Evolutionary conservation across 805 yeast species (phyloP).

Genomic region (Kazachstania bromeliacearum): DNA sequence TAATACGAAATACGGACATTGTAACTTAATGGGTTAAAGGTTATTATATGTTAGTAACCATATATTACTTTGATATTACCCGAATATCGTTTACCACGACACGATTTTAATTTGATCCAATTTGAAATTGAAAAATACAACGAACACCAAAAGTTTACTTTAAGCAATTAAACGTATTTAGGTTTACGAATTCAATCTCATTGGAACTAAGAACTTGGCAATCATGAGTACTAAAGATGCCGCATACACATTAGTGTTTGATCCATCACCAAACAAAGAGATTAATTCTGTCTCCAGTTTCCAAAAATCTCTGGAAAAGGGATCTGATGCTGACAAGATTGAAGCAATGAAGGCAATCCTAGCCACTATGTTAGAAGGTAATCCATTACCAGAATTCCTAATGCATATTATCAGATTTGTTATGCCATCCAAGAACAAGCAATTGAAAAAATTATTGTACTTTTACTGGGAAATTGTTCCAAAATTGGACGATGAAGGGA

Average conservation of each 20-base stretch:
- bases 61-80: no score
- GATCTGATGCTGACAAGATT: slow-evolving; percentile 78
- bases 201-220: no score
- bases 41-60: no score
- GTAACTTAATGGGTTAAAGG: no score
- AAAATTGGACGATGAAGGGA: slow-evolving; percentile 78
- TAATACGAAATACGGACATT: no score
- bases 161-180: no score
- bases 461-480: slow-evolving; percentile 98
- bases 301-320: slow-evolving; percentile 72
- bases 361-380: slow-evolving; percentile 83
- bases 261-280: slow-evolving; percentile 57
- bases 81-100: no score
- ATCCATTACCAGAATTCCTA: slow-evolving; percentile 81
- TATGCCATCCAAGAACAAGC: slow-evolving; percentile 90
- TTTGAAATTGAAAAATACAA: no score
- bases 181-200: no score
- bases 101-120: no score
- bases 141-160: no score
- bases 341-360: slow-evolving; percentile 84
- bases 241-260: slow-evolving; percentile 74
- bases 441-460: slow-evolving; percentile 82
- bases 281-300: slow-evolving; percentile 60
- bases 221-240: slow-evolving; percentile 16
- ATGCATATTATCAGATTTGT: slow-evolving; percentile 97